phyloP scores from a whole-genome alignment of 495 filamentous ascomycete genomes.

The Penicillium malachiteum region DNA sequence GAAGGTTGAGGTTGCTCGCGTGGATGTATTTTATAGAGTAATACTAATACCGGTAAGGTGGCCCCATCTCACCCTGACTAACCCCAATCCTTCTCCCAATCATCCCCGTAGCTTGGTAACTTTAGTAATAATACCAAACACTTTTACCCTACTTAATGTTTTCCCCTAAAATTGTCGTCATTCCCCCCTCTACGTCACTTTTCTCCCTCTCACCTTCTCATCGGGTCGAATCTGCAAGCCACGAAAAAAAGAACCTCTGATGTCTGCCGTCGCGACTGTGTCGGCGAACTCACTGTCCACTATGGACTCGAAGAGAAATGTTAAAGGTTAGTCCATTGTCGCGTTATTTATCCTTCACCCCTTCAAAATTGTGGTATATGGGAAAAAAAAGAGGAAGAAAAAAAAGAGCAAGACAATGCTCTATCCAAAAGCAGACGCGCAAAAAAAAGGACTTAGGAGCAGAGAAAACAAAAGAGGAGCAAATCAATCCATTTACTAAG shows the following conservation, averaged over 20 bases:
- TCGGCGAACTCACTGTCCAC: constrained; percentile 39
- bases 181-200: constrained; percentile 32
- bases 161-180: constrained; percentile 25
- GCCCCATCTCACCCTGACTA: no score
- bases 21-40: no score
- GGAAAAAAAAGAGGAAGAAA: not conserved
- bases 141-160: constrained; percentile 15
- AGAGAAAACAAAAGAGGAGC: constrained; percentile 4
- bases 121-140: not conserved
- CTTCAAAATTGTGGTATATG: not conserved
- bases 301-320: constrained; percentile 54
- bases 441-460: no score
- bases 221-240: constrained; percentile 16
- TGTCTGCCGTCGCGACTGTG: constrained; percentile 42
- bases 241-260: constrained; percentile 11
- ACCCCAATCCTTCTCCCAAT: no score
- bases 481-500: constrained; percentile 7
- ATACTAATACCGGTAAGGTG: no score
- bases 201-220: constrained; percentile 19
- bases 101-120: not conserved
- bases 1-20: no score
- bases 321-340: constrained; percentile 23
- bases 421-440: no score
- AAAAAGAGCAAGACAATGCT: not conserved
- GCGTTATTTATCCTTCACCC: no score